Evolutionary conservation across 768 basidiomycete genomes (phyloP).

Genomic region (Tricholoma terreum): DNA sequence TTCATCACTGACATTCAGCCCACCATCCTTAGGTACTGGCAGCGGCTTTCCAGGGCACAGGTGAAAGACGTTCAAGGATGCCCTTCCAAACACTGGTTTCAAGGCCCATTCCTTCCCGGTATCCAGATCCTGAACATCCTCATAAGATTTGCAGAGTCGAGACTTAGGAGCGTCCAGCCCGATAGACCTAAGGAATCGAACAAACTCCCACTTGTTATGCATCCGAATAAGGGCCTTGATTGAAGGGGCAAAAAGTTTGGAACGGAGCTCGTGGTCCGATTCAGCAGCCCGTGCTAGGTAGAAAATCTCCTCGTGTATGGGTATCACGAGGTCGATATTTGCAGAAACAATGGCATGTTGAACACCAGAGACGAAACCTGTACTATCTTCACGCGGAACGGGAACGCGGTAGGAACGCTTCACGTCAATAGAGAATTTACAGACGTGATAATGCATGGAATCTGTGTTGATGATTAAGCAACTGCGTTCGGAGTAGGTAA

Average conservation of each 20-base stretch:
- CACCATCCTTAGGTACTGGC: slow-evolving; percentile 3
- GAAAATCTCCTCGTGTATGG: slow-evolving; percentile 21
- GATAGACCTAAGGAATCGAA: slow-evolving; percentile 7
- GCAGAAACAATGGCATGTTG: slow-evolving; percentile 8
- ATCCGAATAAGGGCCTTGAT: slow-evolving; percentile 15
- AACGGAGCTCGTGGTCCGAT: slow-evolving; percentile 9
- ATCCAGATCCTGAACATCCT: slow-evolving; percentile 11
- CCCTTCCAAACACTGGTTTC: slow-evolving; percentile 18
- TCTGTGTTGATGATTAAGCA: slow-evolving; percentile 3
- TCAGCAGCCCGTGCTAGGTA: slow-evolving; percentile 16
- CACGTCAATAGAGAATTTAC: slow-evolving; percentile 19
- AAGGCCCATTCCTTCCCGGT: slow-evolving; percentile 16
- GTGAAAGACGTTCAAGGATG: slow-evolving; percentile 16
- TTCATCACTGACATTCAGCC: slow-evolving; percentile 9
- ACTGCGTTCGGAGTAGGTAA: neutral
- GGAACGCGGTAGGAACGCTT: slow-evolving; percentile 15
- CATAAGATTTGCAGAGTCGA: slow-evolving; percentile 10
- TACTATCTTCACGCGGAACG: neutral
- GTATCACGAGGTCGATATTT: slow-evolving; percentile 16
- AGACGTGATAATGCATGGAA: slow-evolving; percentile 19
- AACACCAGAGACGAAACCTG: slow-evolving; percentile 12
- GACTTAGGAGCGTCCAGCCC: slow-evolving; percentile 11
- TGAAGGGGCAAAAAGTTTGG: slow-evolving; percentile 13
- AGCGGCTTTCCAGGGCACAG: slow-evolving; percentile 11
- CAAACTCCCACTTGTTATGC: slow-evolving; percentile 22